Evolutionary conservation across 306 rosid genomes (phyloP), one percentile per base, ranked within the genome.

Genomic region (Argentina anserina): DNA sequence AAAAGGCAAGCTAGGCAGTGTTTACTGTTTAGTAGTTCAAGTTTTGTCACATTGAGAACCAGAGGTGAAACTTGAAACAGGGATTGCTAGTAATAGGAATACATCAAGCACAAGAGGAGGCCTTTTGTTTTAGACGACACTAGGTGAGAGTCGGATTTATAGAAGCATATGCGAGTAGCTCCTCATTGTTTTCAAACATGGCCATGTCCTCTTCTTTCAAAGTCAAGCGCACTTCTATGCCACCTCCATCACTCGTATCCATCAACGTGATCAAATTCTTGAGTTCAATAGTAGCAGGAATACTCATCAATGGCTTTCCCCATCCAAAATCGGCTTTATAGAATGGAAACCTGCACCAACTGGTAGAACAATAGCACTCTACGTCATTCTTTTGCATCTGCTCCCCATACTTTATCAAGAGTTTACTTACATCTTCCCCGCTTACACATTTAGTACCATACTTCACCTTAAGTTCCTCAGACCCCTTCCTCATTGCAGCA

Each of bases 231-330:
- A 64, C 75, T 70, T 70, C 86, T 0, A 82, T 75, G 18, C 82
- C 86, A 5, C 62, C 49, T 0, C 78, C 80, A 45, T 69, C 70
- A 49, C 55, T 78, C 6, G 80, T 34, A 47, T 78, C 80, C 67
- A 60, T 70, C 34, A 75, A 39, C 20, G 71, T 6, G 21, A 70
- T 28, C 9, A 55, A 4, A 31, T 46, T 46, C 60, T 53, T 53
- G 60, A 53, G 12, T 8, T 53, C 60, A 9, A 1, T 14, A n/a
- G 29, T 53, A 2, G 60, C 60, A 3, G 60, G 29, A 53, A 23
- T 10, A 53, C 31, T 53, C 60, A 53, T 21, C 40, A 31, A 7
- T 31, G 26, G 42, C 52, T 65, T 41, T 42, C 70, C 70, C 23
- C 52, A 41, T 65, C 70, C 70, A 14, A 65, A 65, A 25, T 65